phyloP scores from a whole-genome alignment of 2,329 filamentous ascomycete species.

The Ceratocystis cacaofunesta region DNA sequence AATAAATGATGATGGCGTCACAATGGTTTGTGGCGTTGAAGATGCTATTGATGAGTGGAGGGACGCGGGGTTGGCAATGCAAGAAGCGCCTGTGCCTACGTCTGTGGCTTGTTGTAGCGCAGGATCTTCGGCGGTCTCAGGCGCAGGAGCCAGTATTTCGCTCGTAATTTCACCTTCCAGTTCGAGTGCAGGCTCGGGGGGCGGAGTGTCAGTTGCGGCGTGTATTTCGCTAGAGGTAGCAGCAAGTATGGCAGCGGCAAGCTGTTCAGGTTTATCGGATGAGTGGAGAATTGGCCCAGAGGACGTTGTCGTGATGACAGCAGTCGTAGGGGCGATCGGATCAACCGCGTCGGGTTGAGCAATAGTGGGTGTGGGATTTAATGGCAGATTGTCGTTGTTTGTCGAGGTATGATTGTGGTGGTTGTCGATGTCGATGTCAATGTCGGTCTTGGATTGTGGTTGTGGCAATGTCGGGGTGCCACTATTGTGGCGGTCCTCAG shows the following conservation, averaged over 20 bases:
- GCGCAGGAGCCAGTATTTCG: background rate
- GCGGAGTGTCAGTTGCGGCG: background rate
- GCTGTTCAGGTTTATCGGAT: conserved; percentile 9
- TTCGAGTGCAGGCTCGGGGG: background rate
- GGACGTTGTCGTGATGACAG: background rate
- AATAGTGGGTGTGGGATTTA: background rate
- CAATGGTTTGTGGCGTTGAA: conserved; percentile 30
- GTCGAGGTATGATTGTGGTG: background rate
- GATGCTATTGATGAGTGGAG: conserved; percentile 17
- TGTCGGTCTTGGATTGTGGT: background rate
- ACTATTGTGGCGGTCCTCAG: background rate
- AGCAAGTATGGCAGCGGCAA: conserved; percentile 11
- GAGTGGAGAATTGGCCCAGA: conserved; percentile 6
- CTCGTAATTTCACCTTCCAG: background rate
- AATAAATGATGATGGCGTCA: conserved; percentile 46
- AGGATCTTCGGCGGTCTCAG: background rate
- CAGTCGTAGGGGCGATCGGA: background rate
- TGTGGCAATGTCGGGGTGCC: background rate
- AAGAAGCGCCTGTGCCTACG: background rate
- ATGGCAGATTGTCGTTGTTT: background rate
- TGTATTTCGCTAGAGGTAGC: conserved; percentile 15
- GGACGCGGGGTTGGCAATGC: conserved; percentile 17
- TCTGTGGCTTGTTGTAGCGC: background rate
- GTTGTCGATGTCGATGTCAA: background rate
- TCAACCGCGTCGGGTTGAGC: background rate